A percentile compares a stretch with the other conserved stretches of the same genome.
phyloP scores from a whole-genome alignment of 2,329 filamentous ascomycete genomes.

The Arthrobotrys sinensis region DNA sequence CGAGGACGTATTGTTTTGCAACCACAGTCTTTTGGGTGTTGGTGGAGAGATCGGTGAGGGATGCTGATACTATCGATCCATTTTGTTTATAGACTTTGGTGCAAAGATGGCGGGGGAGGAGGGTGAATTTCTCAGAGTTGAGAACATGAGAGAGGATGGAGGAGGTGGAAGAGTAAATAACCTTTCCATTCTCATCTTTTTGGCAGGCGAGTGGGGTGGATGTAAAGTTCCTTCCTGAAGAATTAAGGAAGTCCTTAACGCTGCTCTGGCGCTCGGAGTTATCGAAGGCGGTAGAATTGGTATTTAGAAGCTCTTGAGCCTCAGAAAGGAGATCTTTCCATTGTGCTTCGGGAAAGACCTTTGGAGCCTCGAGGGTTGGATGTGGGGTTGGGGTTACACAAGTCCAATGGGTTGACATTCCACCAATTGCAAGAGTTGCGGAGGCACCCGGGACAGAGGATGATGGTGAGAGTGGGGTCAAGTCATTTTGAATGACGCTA shows the following conservation, averaged over 20 bases:
- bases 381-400: conserved; percentile 61
- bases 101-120: conserved; percentile 60
- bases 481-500: conserved; percentile 29
- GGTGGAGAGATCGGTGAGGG: conserved; percentile 57
- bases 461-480: conserved; percentile 31
- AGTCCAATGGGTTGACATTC: conserved; percentile 65
- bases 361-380: conserved; percentile 52
- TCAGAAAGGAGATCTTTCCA: conserved; percentile 33
- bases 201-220: conserved; percentile 63
- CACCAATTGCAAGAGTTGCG: conserved; percentile 63
- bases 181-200: conserved; percentile 45
- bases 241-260: conserved; percentile 40
- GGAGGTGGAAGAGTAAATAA: conserved; percentile 62
- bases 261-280: conserved; percentile 51
- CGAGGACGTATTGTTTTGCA: conserved; percentile 64
- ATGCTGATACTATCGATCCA: conserved; percentile 25
- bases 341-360: conserved; percentile 61
- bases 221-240: conserved; percentile 24
- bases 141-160: conserved; percentile 61
- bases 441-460: conserved; percentile 50
- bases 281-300: conserved; percentile 46
- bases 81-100: conserved; percentile 45
- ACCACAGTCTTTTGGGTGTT: conserved; percentile 56
- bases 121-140: conserved; percentile 42
- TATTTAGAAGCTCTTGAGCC: conserved; percentile 47